A percentile compares a stretch with the other conserved stretches of the same genome.
Evolutionary conservation across 306 rosid species (phyloP).

Genomic region (Medicago arabica): DNA sequence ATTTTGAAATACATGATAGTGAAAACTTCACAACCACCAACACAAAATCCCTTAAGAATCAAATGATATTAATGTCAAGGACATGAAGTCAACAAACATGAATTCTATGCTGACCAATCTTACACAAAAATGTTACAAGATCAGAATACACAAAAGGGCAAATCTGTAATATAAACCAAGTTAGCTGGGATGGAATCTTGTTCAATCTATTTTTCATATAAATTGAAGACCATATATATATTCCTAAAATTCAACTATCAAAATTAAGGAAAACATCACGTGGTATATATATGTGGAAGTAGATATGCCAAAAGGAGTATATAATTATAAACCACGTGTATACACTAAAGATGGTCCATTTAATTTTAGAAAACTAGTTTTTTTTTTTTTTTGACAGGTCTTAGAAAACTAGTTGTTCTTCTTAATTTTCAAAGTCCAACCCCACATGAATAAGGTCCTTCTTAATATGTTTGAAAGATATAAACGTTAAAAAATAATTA

Average conservation of each 20-base stretch:
- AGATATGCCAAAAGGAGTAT: constrained; percentile 20
- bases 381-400: not conserved
- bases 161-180: not conserved
- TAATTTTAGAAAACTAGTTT: constrained; percentile 2
- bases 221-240: not conserved
- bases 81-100: constrained; percentile 33
- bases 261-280: not conserved
- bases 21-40: constrained; percentile 23
- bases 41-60: not conserved
- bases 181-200: constrained; percentile 5
- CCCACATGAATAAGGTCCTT: not conserved
- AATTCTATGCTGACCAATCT: not conserved
- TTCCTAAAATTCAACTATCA: not conserved
- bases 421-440: constrained; percentile 14
- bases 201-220: not conserved
- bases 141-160: constrained; percentile 6
- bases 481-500: too few relatives aligned
- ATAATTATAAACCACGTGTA: constrained; percentile 10
- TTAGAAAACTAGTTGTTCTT: not conserved
- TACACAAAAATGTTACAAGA: constrained; percentile 6
- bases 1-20: not conserved
- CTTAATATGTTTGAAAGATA: too few relatives aligned
- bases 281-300: not conserved
- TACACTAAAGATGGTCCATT: constrained; percentile 8
- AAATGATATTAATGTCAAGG: constrained; percentile 14